Conservation (phyloP, 192 early-diverging fungal species). For the Mycoemilia scoparia region DNA sequence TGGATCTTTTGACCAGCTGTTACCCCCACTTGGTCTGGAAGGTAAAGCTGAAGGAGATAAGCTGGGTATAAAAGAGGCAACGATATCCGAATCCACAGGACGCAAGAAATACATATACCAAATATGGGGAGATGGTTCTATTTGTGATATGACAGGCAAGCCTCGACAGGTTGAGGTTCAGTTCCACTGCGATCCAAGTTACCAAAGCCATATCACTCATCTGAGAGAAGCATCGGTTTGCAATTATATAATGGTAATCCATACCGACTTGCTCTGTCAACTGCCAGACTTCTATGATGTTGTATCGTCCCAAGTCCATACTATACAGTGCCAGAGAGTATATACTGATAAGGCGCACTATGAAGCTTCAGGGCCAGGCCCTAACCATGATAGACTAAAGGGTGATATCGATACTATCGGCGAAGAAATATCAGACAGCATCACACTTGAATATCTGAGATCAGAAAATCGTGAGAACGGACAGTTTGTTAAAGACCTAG, state of each 20-base stretch:
- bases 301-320: conserved; percentile 23
- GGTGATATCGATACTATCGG: no score
- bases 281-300: conserved; percentile 32
- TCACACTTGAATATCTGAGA: no score
- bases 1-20: conserved; percentile 12
- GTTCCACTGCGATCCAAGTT: conserved; percentile 58
- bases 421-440: no score
- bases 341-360: conserved; percentile 34
- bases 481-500: no score
- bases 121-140: conserved; percentile 51
- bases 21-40: conserved; percentile 1
- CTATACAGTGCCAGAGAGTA: conserved; percentile 43
- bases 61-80: conserved; percentile 4
- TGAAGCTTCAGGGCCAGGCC: no score
- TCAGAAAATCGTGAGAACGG: no score
- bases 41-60: background rate
- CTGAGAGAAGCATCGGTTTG: conserved; percentile 52
- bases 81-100: conserved; percentile 14
- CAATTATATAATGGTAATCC: conserved; percentile 58
- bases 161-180: conserved; percentile 57
- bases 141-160: conserved; percentile 53
- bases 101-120: conserved; percentile 45
- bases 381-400: no score
- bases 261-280: conserved; percentile 52
- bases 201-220: conserved; percentile 37